Percentiles rank a stretch among this genome's conserved stretches.
Conservation (phyloP, 441 rosid genomes). For the Pelargonium myrrhifolium region DNA sequence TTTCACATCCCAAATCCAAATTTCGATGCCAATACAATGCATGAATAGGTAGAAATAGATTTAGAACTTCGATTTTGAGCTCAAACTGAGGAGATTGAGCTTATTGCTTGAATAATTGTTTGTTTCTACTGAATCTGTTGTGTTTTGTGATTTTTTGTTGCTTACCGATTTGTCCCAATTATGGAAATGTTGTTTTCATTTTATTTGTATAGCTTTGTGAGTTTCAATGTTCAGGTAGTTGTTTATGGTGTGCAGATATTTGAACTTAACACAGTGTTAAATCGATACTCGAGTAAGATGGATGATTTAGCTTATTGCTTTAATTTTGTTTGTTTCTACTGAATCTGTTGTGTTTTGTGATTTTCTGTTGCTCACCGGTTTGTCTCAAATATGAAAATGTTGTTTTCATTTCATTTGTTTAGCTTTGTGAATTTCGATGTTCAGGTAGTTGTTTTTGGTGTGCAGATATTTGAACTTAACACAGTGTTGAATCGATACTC, state of each 20-base stretch:
- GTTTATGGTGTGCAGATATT: background rate
- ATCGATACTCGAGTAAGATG: background rate
- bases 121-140: background rate
- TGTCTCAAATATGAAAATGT: background rate
- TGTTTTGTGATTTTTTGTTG: too few relatives aligned
- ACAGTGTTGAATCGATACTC: background rate
- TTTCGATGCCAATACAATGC: background rate
- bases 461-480: background rate
- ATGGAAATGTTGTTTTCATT: background rate
- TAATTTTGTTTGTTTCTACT: background rate
- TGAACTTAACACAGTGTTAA: background rate
- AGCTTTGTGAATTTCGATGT: background rate
- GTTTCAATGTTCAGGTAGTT: background rate
- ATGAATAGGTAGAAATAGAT: background rate
- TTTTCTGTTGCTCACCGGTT: too few relatives aligned
- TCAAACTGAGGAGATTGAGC: background rate
- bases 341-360: too few relatives aligned
- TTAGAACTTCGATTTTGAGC: background rate
- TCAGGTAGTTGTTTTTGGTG: background rate
- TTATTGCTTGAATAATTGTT: background rate
- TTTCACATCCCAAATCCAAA: background rate
- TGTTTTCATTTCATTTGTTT: background rate
- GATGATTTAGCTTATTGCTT: conserved; percentile 4
- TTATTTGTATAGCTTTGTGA: background rate
- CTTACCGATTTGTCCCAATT: background rate